Evolutionary conservation across 2,329 filamentous ascomycete species (phyloP).

Genomic region (Penicillium sp.): DNA sequence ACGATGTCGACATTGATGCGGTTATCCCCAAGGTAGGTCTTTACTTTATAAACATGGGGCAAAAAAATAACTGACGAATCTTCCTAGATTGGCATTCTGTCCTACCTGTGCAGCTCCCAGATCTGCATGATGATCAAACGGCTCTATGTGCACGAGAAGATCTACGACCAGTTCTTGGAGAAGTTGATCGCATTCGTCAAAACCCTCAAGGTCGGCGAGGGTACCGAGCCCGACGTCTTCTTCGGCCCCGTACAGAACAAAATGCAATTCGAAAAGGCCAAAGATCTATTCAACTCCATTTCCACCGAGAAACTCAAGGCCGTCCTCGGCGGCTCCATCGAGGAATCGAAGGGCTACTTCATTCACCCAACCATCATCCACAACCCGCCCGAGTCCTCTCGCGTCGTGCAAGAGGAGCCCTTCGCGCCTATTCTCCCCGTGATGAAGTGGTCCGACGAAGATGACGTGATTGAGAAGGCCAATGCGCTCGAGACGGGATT

Average conservation of each 20-base stretch:
- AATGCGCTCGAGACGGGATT: conserved; percentile 58
- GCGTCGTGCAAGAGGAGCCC: conserved; percentile 61
- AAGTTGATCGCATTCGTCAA: conserved; percentile 51
- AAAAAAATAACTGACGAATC: not conserved
- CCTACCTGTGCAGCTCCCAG: conserved; percentile 58
- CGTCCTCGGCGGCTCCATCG: conserved; percentile 50
- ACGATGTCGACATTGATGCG: conserved; percentile 53
- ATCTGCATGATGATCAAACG: conserved; percentile 61
- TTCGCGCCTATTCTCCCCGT: conserved; percentile 67
- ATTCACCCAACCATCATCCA: conserved; percentile 61
- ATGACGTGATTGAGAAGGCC: conserved; percentile 59
- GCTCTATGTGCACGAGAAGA: conserved; percentile 61
- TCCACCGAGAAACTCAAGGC: conserved; percentile 56
- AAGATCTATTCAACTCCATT: conserved; percentile 58
- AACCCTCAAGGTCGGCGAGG: conserved; percentile 40
- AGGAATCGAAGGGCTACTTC: conserved; percentile 56
- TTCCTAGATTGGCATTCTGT: conserved; percentile 45
- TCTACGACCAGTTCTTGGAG: conserved; percentile 59
- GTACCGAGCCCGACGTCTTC: conserved; percentile 47
- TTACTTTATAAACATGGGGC: too few relatives aligned
- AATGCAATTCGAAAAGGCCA: conserved; percentile 65
- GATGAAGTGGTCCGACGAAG: conserved; percentile 62
- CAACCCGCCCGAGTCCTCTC: conserved; percentile 57
- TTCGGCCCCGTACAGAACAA: conserved; percentile 65
- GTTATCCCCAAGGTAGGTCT: conserved; percentile 41